Evolutionary conservation across 768 basidiomycete species (phyloP), one percentile per base, ranked within the genome.

Genomic region (Mycena alexandri): DNA sequence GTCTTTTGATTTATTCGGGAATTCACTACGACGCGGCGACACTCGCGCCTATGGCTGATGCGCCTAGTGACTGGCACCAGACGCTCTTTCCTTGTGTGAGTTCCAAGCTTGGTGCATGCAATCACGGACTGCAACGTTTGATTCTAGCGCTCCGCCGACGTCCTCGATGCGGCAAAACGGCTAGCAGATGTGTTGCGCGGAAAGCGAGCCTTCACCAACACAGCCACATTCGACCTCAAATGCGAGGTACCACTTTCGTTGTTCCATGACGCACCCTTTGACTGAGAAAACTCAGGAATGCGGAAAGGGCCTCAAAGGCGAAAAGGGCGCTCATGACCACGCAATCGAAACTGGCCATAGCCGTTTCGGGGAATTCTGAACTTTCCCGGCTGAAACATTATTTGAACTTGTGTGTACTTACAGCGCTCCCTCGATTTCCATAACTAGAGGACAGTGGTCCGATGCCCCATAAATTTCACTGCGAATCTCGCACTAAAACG

Each of bases 11-110:
- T 5, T 99, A 99, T 80, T 95, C 93, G 0, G 97, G 97, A 3
- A 98, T 98, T 51, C 96, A 99, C 77, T 99, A 99, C 78, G 97
- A 99, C 77, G 94, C 94, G 11, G 88, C 92, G 7, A 90, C 93
- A 0, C 80, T 96, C 44, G 89, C 96, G 17, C 98, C 95, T 0
- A 84, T 87, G 78, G 81, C 83, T 11, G 89, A 90, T 51, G 93
- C 92, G 3, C 93, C 94, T 0, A 75, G 82, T 29, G 95, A 93
- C 65, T 99, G 96, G 87, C 96, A 98, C 79, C 92, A 95, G 73
- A 95, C 93, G 3, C 75, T 93, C 53, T 94, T 95, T 74, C 90
- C 90, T 10, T 81, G 89, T 12, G 88, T 85, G 65, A 74, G 86
- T 64, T 57, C 61, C 6, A 29, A 29, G 29, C 29, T 29, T 29